Evolutionary conservation across 768 basidiomycete species (phyloP).

Genomic region (Lactarius indigo): DNA sequence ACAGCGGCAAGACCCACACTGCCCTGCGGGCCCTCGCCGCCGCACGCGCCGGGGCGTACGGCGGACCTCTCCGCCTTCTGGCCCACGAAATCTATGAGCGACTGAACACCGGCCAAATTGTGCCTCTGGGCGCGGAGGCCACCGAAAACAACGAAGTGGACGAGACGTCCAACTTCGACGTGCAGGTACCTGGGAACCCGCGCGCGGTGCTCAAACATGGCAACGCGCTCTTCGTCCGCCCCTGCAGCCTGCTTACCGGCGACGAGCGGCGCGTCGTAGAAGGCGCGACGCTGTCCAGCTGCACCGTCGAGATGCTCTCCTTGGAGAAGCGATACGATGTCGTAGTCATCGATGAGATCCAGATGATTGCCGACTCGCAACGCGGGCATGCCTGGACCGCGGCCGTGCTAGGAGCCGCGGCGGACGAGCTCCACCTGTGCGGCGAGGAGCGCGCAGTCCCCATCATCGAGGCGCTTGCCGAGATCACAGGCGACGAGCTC

Average conservation of each 20-base stretch:
- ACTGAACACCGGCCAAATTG: conserved; percentile 85
- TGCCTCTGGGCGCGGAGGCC: conserved; percentile 59
- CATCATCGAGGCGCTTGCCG: conserved; percentile 65
- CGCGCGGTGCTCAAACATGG: conserved; percentile 34
- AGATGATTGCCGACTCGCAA: conserved; percentile 80
- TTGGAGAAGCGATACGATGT: conserved; percentile 53
- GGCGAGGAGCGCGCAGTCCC: conserved; percentile 92
- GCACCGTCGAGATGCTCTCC: conserved; percentile 91
- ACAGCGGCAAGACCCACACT: conserved; percentile 94
- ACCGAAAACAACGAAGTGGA: conserved; percentile 38
- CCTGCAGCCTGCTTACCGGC: conserved; percentile 87
- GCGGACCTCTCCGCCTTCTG: conserved; percentile 87
- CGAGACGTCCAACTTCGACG: conserved; percentile 36
- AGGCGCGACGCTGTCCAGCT: conserved; percentile 58
- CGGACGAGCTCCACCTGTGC: conserved; percentile 87
- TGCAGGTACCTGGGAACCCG: conserved; percentile 24
- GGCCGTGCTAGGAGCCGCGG: conserved; percentile 72
- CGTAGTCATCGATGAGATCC: conserved; percentile 95
- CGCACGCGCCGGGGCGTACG: conserved; percentile 72
- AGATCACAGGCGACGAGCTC: conserved; percentile 77
- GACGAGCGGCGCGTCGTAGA: conserved; percentile 80
- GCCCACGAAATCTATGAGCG: conserved; percentile 95
- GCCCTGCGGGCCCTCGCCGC: conserved; percentile 86
- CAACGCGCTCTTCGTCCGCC: conserved; percentile 48
- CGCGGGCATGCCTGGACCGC: conserved; percentile 82